A percentile compares a stretch with the other conserved stretches of the same genome.
Conservation (phyloP, 768 basidiomycete species). For the Phaffia tasmanica region DNA sequence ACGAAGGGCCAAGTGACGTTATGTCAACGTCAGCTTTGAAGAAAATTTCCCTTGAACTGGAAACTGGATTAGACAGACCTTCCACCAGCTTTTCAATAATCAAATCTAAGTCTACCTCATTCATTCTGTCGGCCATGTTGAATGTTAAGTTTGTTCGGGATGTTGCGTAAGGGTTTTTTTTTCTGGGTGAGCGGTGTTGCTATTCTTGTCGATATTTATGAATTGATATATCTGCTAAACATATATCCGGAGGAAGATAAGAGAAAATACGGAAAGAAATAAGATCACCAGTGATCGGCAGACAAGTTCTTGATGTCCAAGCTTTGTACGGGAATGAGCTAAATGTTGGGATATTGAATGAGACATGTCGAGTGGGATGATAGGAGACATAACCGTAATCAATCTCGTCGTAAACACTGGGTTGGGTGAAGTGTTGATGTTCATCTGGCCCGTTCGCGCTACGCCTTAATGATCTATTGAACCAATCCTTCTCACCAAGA, state of each 20-base stretch:
- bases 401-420: too few relatives aligned
- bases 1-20: neutral
- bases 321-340: neutral
- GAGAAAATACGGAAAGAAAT: neutral
- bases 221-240: neutral
- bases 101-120: slow-evolving; percentile 78
- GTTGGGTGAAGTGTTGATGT: too few relatives aligned
- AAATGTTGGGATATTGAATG: too few relatives aligned
- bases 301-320: neutral
- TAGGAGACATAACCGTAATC: too few relatives aligned
- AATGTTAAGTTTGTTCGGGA: neutral
- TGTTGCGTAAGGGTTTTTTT: neutral
- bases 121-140: slow-evolving; percentile 12
- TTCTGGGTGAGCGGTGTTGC: neutral
- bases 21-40: slow-evolving; percentile 7
- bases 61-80: slow-evolving; percentile 50
- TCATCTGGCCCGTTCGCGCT: too few relatives aligned
- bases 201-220: neutral
- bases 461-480: too few relatives aligned
- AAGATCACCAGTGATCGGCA: slow-evolving; percentile 2
- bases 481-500: too few relatives aligned
- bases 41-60: slow-evolving; percentile 25
- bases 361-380: too few relatives aligned
- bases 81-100: slow-evolving; percentile 97
- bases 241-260: neutral